Conservation (phyloP, 495 filamentous ascomycete genomes). For the Penicillium verhagenii region DNA sequence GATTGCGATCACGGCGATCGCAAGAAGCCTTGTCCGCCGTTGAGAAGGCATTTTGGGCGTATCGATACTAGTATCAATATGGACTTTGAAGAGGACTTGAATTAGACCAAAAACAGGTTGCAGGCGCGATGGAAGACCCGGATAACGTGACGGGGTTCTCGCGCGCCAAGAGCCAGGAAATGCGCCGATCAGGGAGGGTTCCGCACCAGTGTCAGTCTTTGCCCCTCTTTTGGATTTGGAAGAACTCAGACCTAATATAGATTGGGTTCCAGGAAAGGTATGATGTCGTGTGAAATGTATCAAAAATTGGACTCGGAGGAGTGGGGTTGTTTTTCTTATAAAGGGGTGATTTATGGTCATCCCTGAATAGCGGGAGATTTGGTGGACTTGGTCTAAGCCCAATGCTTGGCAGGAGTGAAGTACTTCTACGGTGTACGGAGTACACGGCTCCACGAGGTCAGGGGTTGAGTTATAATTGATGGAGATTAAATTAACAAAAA, state of each 20-base stretch:
- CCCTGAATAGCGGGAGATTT: slow-evolving; percentile 13
- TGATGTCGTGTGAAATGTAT: slow-evolving; percentile 5
- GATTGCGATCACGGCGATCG: slow-evolving; percentile 52
- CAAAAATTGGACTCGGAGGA: not conserved
- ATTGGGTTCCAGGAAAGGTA: not conserved
- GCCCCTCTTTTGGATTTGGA: not conserved
- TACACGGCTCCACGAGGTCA: not conserved
- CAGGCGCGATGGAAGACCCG: not conserved
- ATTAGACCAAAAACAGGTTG: not conserved
- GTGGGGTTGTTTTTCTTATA: not conserved
- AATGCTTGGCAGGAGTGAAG: slow-evolving; percentile 15
- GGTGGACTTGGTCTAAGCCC: slow-evolving; percentile 6
- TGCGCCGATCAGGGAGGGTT: not conserved
- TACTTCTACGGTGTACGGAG: too few species aligned
- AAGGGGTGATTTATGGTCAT: slow-evolving; percentile 4
- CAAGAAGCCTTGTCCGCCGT: slow-evolving; percentile 61
- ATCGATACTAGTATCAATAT: not conserved
- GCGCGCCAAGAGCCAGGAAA: slow-evolving; percentile 2
- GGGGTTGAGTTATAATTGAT: not conserved
- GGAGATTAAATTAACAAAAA: slow-evolving; percentile 5
- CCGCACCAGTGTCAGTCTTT: not conserved
- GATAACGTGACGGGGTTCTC: slow-evolving; percentile 2
- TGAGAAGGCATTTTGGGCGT: slow-evolving; percentile 70
- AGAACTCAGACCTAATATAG: not conserved
- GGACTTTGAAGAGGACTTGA: not conserved